These are phyloP conservation scores for Blastobotrys chiropterorum DNA, from an alignment of 805 yeast genomes.

Conservation along the genomic window DNA sequence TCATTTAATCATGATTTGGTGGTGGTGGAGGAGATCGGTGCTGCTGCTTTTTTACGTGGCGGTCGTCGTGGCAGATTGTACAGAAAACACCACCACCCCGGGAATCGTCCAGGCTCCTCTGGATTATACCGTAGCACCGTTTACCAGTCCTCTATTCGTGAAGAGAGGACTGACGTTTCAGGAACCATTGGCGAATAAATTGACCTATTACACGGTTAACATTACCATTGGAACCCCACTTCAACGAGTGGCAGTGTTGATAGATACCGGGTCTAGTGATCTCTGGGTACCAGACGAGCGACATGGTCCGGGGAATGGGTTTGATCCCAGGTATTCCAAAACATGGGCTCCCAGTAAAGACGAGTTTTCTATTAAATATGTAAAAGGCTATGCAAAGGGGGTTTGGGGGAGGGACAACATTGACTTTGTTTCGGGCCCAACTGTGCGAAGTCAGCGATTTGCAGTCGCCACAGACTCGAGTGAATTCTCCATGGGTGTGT, in stretches of 20 bases:
- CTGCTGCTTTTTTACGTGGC: no score
- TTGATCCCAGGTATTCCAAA: slow-evolving; percentile 8
- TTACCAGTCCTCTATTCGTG: slow-evolving; percentile 2
- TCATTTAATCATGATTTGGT: background rate
- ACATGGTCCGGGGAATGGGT: slow-evolving; percentile 18
- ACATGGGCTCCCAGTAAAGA: slow-evolving; percentile 13
- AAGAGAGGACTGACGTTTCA: background rate
- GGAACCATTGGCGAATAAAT: slow-evolving; percentile 22
- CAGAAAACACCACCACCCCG: background rate
- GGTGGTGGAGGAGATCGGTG: background rate
- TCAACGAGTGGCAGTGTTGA: slow-evolving; percentile 45
- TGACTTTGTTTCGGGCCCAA: slow-evolving; percentile 44
- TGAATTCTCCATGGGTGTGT: slow-evolving; percentile 22
- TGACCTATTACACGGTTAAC: slow-evolving; percentile 30
- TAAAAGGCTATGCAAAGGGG: slow-evolving; percentile 49
- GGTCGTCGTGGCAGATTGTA: background rate
- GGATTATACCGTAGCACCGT: background rate
- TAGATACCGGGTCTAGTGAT: slow-evolving; percentile 70
- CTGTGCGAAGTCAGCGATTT: slow-evolving; percentile 46
- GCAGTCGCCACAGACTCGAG: slow-evolving; percentile 70
- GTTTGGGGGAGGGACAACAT: slow-evolving; percentile 43
- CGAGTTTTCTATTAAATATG: slow-evolving; percentile 27
- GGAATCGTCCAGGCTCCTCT: slow-evolving; percentile 4
- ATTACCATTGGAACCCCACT: slow-evolving; percentile 47
- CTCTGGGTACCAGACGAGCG: slow-evolving; percentile 42